Evolutionary conservation across 2,329 filamentous ascomycete species (phyloP).

Genomic region (Verticillium nonalfalfae): DNA sequence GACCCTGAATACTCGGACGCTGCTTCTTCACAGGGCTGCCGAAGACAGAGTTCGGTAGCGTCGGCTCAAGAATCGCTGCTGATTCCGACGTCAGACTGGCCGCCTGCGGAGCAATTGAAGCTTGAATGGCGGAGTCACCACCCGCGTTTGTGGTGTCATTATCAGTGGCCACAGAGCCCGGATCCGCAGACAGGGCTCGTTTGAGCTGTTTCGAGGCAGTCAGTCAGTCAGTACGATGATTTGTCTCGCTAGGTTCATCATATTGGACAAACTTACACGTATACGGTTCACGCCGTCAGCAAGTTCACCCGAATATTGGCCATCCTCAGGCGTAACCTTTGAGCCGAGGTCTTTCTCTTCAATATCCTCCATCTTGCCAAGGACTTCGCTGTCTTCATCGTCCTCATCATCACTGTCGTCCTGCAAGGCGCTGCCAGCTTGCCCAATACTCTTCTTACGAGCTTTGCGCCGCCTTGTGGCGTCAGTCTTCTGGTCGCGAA

Average conservation of each 20-base stretch:
- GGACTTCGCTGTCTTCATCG: slow-evolving; percentile 50
- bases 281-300: slow-evolving; percentile 78
- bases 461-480: slow-evolving; percentile 50
- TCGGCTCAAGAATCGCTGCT: background rate
- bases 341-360: slow-evolving; percentile 55
- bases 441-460: slow-evolving; percentile 58
- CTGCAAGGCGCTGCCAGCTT: slow-evolving; percentile 44
- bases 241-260: background rate
- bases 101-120: background rate
- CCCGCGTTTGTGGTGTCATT: slow-evolving; percentile 17
- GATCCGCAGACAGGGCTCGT: slow-evolving; percentile 70
- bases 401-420: slow-evolving; percentile 65
- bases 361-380: slow-evolving; percentile 59
- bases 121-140: background rate
- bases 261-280: slow-evolving; percentile 47
- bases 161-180: slow-evolving; percentile 26
- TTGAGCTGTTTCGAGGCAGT: slow-evolving; percentile 53
- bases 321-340: slow-evolving; percentile 64
- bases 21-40: slow-evolving; percentile 12
- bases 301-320: slow-evolving; percentile 65
- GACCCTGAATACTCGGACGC: slow-evolving; percentile 7
- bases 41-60: slow-evolving; percentile 4
- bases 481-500: slow-evolving; percentile 64
- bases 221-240: background rate
- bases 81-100: background rate